These are phyloP conservation scores for Kluyveromyces starmeri DNA, from an alignment of 805 yeast species.

Conservation along the genomic window DNA sequence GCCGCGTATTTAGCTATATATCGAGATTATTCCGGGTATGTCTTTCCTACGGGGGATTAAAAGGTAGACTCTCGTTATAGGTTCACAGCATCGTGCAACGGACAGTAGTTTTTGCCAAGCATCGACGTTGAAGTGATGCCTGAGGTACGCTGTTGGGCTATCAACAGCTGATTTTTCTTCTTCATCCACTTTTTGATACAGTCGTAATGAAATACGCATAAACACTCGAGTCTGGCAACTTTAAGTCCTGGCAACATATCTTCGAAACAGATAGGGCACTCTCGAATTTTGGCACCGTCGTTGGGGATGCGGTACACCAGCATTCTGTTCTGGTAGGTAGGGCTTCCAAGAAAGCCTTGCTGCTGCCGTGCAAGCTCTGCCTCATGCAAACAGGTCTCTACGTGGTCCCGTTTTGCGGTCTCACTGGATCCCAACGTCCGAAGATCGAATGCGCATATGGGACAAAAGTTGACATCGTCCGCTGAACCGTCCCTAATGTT, in stretches of 20 bases:
- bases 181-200: conserved; percentile 91
- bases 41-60: not conserved
- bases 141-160: conserved; percentile 24
- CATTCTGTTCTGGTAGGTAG: conserved; percentile 56
- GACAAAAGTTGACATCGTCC: conserved; percentile 32
- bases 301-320: conserved; percentile 50
- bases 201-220: conserved; percentile 85
- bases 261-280: conserved; percentile 92
- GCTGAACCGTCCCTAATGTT: conserved; percentile 6
- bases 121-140: conserved; percentile 5
- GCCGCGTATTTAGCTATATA: too few relatives aligned
- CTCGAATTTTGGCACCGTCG: conserved; percentile 40
- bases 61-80: conserved; percentile 5
- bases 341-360: conserved; percentile 35
- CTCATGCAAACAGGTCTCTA: conserved; percentile 53
- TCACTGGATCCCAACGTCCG: conserved; percentile 11
- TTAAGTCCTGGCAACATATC: conserved; percentile 78
- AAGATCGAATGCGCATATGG: conserved; percentile 28
- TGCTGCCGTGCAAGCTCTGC: conserved; percentile 41
- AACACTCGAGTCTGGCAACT: conserved; percentile 86
- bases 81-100: conserved; percentile 36
- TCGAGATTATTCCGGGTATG: conserved; percentile 1
- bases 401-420: conserved; percentile 49
- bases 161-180: conserved; percentile 50
- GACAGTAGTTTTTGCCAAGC: conserved; percentile 38